A percentile compares a stretch with the other conserved stretches of the same genome.
Conservation (phyloP, 352 stramenopile genomes). For the Pythium graminicola region DNA sequence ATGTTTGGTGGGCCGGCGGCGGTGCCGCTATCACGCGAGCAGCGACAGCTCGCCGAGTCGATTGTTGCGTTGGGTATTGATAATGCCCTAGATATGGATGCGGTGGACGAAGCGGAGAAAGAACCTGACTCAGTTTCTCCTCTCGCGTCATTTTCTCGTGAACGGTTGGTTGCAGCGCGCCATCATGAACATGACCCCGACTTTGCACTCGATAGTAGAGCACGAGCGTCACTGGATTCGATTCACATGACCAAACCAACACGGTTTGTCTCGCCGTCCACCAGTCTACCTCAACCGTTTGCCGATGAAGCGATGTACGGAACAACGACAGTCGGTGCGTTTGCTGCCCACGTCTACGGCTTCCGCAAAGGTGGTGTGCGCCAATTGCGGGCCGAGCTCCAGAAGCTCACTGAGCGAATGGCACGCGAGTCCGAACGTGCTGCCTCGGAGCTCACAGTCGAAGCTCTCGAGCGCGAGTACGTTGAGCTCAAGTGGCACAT, state of each 20-base stretch:
- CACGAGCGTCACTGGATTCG: neutral
- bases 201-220: neutral
- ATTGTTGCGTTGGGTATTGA: slow-evolving; percentile 61
- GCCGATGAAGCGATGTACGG: slow-evolving; percentile 61
- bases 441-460: slow-evolving; percentile 64
- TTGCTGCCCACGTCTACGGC: slow-evolving; percentile 78
- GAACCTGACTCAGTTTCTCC: slow-evolving; percentile 19
- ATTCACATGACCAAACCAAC: no score
- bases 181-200: neutral
- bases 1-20: slow-evolving; percentile 22
- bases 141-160: neutral
- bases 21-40: slow-evolving; percentile 39
- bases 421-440: slow-evolving; percentile 44
- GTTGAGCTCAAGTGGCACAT: slow-evolving; percentile 81
- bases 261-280: no score
- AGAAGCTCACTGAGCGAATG: slow-evolving; percentile 41
- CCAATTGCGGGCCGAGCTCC: slow-evolving; percentile 63
- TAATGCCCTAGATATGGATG: slow-evolving; percentile 25
- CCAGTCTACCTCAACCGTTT: no score
- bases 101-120: slow-evolving; percentile 15
- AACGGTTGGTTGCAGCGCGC: neutral
- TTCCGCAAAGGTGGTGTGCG: slow-evolving; percentile 73
- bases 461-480: slow-evolving; percentile 68
- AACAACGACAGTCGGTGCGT: slow-evolving; percentile 74
- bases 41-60: slow-evolving; percentile 64